Evolutionary conservation across 2,329 filamentous ascomycete genomes (phyloP), one percentile per base, ranked within the genome.

Genomic region (Colletotrichum sp.): DNA sequence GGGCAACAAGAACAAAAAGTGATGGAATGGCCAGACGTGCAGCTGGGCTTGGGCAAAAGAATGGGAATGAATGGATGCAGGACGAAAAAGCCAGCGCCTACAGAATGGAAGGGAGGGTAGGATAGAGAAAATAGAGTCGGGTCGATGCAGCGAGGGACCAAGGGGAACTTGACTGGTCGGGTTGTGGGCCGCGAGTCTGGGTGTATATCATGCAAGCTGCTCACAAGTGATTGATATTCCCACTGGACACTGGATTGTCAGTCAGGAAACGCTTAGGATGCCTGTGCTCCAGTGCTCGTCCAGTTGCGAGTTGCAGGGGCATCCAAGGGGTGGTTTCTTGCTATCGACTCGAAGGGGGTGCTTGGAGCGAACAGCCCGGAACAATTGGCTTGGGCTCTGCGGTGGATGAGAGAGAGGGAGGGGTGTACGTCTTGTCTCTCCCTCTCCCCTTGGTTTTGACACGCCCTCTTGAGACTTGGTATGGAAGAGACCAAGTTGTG

Each of bases 41-140:
- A 76, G 73, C 63, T 70, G 59, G 70, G 66, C 64, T 70, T 65
- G 66, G 61, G 62, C 66, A 64, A 76, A 62, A 61, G 70, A 70
- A 64, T 65, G 70, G 65, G 76, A 77, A 77, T 76, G 76, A 78
- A 77, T 80, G 78, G 78, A 78, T 75, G 75, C 63, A 77, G 70
- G 76, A 78, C 74, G 75, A 78, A 73, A 73, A 76, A 76, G 75
- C 78, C 78, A 78, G 78, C 78, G 78, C 77, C 78, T 79, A 79
- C 75, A 66, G 75, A 73, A 72, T 70, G 73, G 71, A 75, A 72
- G 63, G 72, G 73, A 70, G 59, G 66, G 64, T 61, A 57, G 69
- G 72, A 65, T 73, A 73, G 72, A 74, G 70, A 62, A 74, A 73
- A 69, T 68, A 74, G 72, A 74, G 58, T 72, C 47, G 68, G 54